Evolutionary conservation across 495 filamentous ascomycete species (phyloP).

Genomic region (Hyaloscypha variabilis): DNA sequence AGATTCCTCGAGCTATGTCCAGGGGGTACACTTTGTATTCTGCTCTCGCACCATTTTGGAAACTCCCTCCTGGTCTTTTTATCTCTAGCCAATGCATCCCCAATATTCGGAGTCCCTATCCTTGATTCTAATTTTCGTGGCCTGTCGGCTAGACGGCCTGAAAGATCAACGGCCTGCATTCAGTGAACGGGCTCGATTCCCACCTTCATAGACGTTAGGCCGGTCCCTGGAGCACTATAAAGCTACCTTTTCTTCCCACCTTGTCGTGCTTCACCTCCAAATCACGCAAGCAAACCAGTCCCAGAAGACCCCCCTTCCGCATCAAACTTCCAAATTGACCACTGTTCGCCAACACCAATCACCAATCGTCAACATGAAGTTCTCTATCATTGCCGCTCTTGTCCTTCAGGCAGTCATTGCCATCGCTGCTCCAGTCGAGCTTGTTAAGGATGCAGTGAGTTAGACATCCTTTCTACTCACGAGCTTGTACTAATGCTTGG

Average conservation of each 20-base stretch:
- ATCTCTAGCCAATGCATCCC: background rate
- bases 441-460: conserved; percentile 2
- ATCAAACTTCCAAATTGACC: background rate
- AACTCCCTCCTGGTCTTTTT: background rate
- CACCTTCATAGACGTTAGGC: too few species aligned
- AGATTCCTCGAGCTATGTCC: too few species aligned
- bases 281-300: too few species aligned
- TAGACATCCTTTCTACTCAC: background rate
- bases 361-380: conserved; percentile 3
- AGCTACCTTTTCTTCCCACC: too few species aligned
- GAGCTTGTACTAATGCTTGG: background rate
- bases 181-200: too few species aligned
- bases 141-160: background rate
- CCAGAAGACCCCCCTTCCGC: too few species aligned
- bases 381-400: background rate
- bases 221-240: too few species aligned
- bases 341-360: background rate
- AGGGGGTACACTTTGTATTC: too few species aligned
- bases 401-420: background rate
- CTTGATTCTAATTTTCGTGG: background rate
- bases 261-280: too few species aligned
- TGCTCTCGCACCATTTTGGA: background rate
- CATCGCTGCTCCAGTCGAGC: conserved; percentile 1
- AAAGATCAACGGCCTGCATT: too few species aligned
- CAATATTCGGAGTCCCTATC: background rate